Conservation (phyloP, 768 basidiomycete species). For the Tephrocybe sp. region DNA sequence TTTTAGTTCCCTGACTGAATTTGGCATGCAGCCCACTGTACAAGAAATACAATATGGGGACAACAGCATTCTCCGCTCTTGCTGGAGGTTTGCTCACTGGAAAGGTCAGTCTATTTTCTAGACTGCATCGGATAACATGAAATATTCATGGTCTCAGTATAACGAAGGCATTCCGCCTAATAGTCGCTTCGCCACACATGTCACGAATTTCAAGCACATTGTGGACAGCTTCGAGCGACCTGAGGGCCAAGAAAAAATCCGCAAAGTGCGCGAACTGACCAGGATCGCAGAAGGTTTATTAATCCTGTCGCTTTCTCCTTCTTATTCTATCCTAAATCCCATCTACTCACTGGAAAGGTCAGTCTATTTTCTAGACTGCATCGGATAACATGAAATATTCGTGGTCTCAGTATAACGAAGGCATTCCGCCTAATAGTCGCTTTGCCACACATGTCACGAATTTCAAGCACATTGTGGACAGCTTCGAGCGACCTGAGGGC, state of each 20-base stretch:
- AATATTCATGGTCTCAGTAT: slow-evolving; percentile 36
- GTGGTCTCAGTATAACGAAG: slow-evolving; percentile 58
- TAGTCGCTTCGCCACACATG: slow-evolving; percentile 63
- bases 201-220: slow-evolving; percentile 43
- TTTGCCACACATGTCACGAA: slow-evolving; percentile 48
- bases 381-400: slow-evolving; percentile 11
- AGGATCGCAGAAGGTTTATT: slow-evolving; percentile 51
- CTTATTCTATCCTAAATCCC: neutral
- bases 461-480: slow-evolving; percentile 53
- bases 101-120: slow-evolving; percentile 42
- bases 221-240: slow-evolving; percentile 51
- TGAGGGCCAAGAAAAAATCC: slow-evolving; percentile 63
- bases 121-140: slow-evolving; percentile 13
- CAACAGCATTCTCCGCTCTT: slow-evolving; percentile 73
- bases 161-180: slow-evolving; percentile 72
- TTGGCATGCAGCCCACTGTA: slow-evolving; percentile 48
- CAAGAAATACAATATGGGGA: slow-evolving; percentile 61
- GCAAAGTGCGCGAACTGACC: slow-evolving; percentile 67
- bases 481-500: slow-evolving; percentile 55
- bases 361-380: neutral
- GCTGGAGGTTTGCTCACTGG: slow-evolving; percentile 74
- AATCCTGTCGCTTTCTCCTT: neutral
- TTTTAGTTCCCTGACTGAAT: no score
- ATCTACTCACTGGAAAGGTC: slow-evolving; percentile 76
- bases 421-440: slow-evolving; percentile 69